Evolutionary conservation across 495 filamentous ascomycete species (phyloP).

Genomic region (Tuber umbilicatum): DNA sequence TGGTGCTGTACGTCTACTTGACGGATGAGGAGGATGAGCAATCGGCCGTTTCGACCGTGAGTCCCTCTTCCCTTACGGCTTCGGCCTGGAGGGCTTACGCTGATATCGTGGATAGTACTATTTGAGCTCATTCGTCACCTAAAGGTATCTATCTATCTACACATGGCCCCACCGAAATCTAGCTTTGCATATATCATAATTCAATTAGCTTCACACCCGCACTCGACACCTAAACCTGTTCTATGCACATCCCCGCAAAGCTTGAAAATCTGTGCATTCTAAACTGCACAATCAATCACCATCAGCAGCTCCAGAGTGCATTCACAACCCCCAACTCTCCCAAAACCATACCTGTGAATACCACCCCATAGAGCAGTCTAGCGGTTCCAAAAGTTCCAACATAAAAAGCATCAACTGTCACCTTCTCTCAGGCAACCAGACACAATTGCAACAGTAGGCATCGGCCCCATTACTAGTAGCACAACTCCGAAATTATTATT

Average conservation of each 20-base stretch:
- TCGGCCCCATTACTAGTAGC: background rate
- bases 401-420: background rate
- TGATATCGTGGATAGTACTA: conserved; percentile 52
- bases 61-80: conserved; percentile 27
- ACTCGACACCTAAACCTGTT: background rate
- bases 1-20: conserved; percentile 90
- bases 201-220: background rate
- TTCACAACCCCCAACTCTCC: too few species aligned
- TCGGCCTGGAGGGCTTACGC: background rate
- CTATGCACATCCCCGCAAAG: too few species aligned
- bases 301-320: background rate
- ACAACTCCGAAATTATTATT: background rate
- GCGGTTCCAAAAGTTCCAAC: background rate
- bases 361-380: background rate
- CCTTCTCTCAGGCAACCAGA: too few species aligned
- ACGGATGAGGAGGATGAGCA: conserved; percentile 58
- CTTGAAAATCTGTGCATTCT: too few species aligned
- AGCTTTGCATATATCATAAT: background rate
- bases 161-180: background rate
- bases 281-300: background rate
- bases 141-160: background rate
- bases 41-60: conserved; percentile 71
- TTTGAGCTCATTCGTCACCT: conserved; percentile 48
- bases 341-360: background rate
- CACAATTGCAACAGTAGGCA: background rate